Conservation (phyloP, 371 early-diverging fungal species). For the Umbelopsis sp. region DNA sequence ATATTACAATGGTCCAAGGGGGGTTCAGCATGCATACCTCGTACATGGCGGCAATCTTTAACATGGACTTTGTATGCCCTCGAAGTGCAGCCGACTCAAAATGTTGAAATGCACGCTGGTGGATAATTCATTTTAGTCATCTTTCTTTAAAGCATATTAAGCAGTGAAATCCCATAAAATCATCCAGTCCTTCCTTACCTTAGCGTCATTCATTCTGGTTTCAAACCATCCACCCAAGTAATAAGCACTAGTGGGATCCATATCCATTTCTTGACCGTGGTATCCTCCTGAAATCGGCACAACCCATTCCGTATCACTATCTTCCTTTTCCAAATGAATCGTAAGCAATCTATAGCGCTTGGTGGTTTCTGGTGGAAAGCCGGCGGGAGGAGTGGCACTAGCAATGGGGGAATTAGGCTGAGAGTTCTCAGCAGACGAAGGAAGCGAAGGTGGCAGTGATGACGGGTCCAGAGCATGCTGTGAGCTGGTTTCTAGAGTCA, state of each 20-base stretch:
- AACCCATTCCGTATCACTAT: conserved; percentile 34
- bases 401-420: conserved; percentile 43
- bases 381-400: conserved; percentile 36
- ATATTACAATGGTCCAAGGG: background rate
- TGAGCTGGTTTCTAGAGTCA: conserved; percentile 33
- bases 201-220: conserved; percentile 38
- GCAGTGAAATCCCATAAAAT: background rate
- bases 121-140: background rate
- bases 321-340: conserved; percentile 53
- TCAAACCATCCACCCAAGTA: conserved; percentile 53
- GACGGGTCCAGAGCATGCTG: conserved; percentile 35
- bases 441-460: conserved; percentile 31
- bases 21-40: conserved; percentile 27
- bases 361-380: conserved; percentile 23
- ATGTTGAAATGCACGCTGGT: conserved; percentile 46
- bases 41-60: conserved; percentile 47
- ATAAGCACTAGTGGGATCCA: conserved; percentile 50
- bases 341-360: conserved; percentile 49
- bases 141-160: background rate
- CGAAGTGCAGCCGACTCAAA: conserved; percentile 48
- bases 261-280: conserved; percentile 39
- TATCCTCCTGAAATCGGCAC: conserved; percentile 33
- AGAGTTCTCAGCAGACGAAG: conserved; percentile 39
- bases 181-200: conserved; percentile 29
- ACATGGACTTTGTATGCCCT: conserved; percentile 49